Evolutionary conservation across 768 basidiomycete genomes (phyloP).

Genomic region (Amanita pallidorosea): DNA sequence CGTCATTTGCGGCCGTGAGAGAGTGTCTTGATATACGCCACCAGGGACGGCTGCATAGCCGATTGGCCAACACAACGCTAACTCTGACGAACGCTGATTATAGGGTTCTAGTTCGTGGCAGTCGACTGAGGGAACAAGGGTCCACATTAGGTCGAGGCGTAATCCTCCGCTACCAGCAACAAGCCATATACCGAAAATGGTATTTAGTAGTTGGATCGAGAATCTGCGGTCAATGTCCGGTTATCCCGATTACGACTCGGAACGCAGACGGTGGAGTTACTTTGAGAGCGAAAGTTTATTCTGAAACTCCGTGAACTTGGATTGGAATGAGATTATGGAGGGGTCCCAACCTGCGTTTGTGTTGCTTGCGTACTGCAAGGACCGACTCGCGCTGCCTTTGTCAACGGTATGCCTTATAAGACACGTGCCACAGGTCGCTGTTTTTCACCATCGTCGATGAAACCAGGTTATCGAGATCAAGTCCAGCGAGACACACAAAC

Average conservation of each 20-base stretch:
- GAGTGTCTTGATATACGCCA: background rate
- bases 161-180: conserved; percentile 53
- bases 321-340: background rate
- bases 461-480: no score
- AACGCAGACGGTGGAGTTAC: background rate
- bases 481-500: no score
- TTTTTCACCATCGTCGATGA: no score
- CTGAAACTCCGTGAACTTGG: background rate
- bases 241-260: background rate
- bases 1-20: conserved; percentile 1
- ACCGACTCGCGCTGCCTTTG: no score
- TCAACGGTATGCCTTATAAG: no score
- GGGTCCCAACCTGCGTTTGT: background rate
- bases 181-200: background rate
- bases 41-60: conserved; percentile 52
- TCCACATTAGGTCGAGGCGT: no score
- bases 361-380: background rate
- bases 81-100: conserved; percentile 42
- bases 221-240: background rate
- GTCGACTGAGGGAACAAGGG: conserved; percentile 33
- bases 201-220: background rate
- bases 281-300: background rate
- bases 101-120: conserved; percentile 41
- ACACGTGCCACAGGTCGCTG: no score
- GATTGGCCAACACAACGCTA: conserved; percentile 47